Conservation (phyloP, 805 yeast species). For the Nakazawaea ernobii region DNA sequence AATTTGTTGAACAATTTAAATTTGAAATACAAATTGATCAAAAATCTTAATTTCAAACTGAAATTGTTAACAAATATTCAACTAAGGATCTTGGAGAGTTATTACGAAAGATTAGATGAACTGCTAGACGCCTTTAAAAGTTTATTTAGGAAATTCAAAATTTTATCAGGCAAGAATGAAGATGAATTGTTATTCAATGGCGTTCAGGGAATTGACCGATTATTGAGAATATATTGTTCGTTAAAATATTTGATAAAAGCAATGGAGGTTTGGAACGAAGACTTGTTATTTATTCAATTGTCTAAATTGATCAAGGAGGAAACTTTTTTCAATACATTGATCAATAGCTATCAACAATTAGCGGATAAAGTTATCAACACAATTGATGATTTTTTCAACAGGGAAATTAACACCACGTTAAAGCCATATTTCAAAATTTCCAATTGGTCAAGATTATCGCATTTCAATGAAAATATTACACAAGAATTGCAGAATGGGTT, state of each 20-base stretch:
- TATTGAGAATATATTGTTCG: slow-evolving; percentile 31
- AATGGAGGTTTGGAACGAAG: slow-evolving; percentile 38
- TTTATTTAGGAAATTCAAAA: slow-evolving; percentile 27
- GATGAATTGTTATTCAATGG: slow-evolving; percentile 25
- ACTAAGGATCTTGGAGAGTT: slow-evolving; percentile 47
- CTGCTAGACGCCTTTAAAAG: slow-evolving; percentile 38
- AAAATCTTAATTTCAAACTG: slow-evolving; percentile 45
- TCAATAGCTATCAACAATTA: slow-evolving; percentile 29
- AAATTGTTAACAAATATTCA: slow-evolving; percentile 56
- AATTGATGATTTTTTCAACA: slow-evolving; percentile 26
- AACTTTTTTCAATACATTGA: slow-evolving; percentile 40
- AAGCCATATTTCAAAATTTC: slow-evolving; percentile 27
- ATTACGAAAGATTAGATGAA: slow-evolving; percentile 35
- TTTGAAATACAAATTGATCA: slow-evolving; percentile 45
- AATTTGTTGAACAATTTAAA: slow-evolving; percentile 55
- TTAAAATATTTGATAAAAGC: slow-evolving; percentile 28
- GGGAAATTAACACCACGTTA: slow-evolving; percentile 30
- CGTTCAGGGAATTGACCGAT: slow-evolving; percentile 20
- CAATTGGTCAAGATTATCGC: slow-evolving; percentile 19
- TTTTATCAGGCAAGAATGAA: slow-evolving; percentile 25
- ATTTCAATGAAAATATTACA: neutral
- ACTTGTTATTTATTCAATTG: slow-evolving; percentile 34
- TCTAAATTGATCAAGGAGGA: slow-evolving; percentile 29
- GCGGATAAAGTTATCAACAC: slow-evolving; percentile 22
- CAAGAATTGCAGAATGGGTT: slow-evolving; percentile 3